Evolutionary conservation across 2,329 filamentous ascomycete species (phyloP).

Genomic region (Trichophyton simii): DNA sequence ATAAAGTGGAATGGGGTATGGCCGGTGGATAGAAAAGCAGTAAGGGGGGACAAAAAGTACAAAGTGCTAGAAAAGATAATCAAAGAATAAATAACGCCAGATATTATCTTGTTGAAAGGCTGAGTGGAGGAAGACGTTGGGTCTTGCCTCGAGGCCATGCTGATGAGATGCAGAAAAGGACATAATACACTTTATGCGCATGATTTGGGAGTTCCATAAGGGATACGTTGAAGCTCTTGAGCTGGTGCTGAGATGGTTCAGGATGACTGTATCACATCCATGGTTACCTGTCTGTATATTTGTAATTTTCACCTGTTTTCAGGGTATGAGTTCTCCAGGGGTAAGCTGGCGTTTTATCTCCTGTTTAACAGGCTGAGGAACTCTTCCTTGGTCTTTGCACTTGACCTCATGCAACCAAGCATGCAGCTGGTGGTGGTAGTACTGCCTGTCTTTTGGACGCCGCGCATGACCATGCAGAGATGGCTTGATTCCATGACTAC

Average conservation of each 20-base stretch:
- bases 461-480: slow-evolving; percentile 97
- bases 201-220: background rate
- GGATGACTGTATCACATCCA: slow-evolving; percentile 4
- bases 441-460: slow-evolving; percentile 82
- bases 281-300: background rate
- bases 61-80: background rate
- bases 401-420: slow-evolving; percentile 85
- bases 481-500: slow-evolving; percentile 97
- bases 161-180: background rate
- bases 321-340: background rate
- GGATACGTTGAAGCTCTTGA: background rate
- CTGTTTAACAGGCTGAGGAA: slow-evolving; percentile 71
- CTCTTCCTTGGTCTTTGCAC: slow-evolving; percentile 88
- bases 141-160: background rate
- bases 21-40: background rate
- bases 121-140: background rate
- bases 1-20: background rate
- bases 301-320: background rate
- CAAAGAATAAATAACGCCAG: slow-evolving; percentile 7
- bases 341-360: slow-evolving; percentile 20
- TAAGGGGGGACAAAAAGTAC: background rate
- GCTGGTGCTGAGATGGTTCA: background rate
- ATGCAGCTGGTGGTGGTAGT: slow-evolving; percentile 94
- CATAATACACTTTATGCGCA: background rate
- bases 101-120: slow-evolving; percentile 12